Evolutionary conservation across 306 rosid species (phyloP), one percentile per base, ranked within the genome.

Genomic region (Trifolium pratense): DNA sequence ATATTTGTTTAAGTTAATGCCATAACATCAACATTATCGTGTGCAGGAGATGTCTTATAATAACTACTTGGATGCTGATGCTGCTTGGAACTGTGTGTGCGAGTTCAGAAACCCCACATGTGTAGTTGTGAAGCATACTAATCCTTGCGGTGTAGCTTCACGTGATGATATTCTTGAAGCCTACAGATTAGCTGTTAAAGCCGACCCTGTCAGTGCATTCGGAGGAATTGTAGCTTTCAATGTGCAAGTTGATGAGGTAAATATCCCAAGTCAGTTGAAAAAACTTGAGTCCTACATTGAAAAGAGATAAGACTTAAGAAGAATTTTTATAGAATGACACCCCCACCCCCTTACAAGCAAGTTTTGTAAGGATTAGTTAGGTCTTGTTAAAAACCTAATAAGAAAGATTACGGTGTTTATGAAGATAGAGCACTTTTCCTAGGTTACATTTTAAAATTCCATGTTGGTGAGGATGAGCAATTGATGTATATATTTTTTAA

Each of bases 161-260:
- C 91, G 98, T 34, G 87, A 81, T 73, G 90, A 94, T 80, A 89
- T 91, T 68, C 88, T 88, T 60, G 97, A 94, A 88, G 97, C 96
- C 66, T 94, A 94, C 75, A 85, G 91, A 76, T 88, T 88, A 45
- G 97, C 97, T 77, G 97, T 94, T 40, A 91, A 87, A 80, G 95
- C 86, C 11, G 98, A 91, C 82, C 97, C 98, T 7, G 96, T 94
- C 78, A 94, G 98, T 78, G 98, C 97, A 70, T 93, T 94, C 51
- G 98, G 98, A 58, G 98, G 98, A 59, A 94, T 91, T 74, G 97
- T 94, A 5, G 97, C 97, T 63, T 91, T 94, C 86, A 94, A 94
- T 43, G 61, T 83, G 51, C 92, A 89, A 82, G 83, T 94, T 71
- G 98, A 94, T 42, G 98, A 88, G 97, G 98, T 94, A 49, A 75